Evolutionary conservation across 345 rosid genomes (phyloP).

Genomic region (Eucalyptus cloeziana): DNA sequence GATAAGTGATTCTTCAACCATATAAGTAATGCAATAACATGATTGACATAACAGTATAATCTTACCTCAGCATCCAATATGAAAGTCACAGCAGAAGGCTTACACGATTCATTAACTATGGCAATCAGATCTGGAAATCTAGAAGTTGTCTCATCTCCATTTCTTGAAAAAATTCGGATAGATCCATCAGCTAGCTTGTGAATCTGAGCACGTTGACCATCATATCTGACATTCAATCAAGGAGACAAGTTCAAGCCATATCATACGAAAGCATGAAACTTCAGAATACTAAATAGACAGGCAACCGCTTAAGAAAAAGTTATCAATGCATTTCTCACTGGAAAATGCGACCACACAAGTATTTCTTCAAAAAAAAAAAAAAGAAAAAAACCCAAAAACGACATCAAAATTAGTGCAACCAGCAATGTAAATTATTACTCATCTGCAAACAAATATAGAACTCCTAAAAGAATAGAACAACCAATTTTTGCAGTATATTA

Average conservation of each 20-base stretch:
- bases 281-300: background rate
- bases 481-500: background rate
- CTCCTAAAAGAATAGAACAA: background rate
- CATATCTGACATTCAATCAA: slow-evolving; percentile 43
- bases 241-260: background rate
- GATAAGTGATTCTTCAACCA: background rate
- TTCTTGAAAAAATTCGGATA: slow-evolving; percentile 65
- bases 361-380: background rate
- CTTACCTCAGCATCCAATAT: slow-evolving; percentile 85
- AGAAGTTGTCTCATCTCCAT: slow-evolving; percentile 80
- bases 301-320: background rate
- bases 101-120: slow-evolving; percentile 40
- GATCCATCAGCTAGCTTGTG: slow-evolving; percentile 54
- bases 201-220: slow-evolving; percentile 93
- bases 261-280: background rate
- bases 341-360: background rate
- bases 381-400: background rate
- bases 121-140: slow-evolving; percentile 70
- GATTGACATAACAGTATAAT: background rate
- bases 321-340: background rate
- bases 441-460: background rate
- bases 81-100: slow-evolving; percentile 48
- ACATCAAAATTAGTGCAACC: background rate
- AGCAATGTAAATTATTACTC: background rate
- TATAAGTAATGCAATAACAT: background rate